phyloP scores from a whole-genome alignment of 176 grass and related monocot genomes.

The Cenchrus americanus region DNA sequence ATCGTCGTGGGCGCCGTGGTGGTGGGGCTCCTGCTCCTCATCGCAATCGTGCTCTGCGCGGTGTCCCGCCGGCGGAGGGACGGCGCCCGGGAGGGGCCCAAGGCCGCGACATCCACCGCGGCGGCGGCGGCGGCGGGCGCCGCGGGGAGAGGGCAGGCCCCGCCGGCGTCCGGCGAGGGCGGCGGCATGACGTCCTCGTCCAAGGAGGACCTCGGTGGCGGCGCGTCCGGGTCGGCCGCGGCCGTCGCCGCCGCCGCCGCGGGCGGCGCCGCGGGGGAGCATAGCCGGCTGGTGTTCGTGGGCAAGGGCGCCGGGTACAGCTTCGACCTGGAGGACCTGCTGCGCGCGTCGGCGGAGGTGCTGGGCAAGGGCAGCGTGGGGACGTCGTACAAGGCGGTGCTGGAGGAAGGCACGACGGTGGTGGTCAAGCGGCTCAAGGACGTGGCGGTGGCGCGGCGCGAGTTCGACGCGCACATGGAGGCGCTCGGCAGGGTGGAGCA shows the following conservation, averaged over 20 bases:
- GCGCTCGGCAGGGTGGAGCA: constrained; percentile 69
- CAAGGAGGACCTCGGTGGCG: constrained; percentile 63
- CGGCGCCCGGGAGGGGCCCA: constrained; percentile 5
- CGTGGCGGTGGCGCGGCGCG: constrained; percentile 62
- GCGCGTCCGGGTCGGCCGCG: constrained; percentile 32
- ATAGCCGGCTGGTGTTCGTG: constrained; percentile 82
- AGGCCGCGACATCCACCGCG: constrained; percentile 6
- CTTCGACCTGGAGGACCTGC: constrained; percentile 96
- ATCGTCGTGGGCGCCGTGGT: constrained; percentile 66
- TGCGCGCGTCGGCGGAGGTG: constrained; percentile 98
- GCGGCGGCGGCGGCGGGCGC: background rate
- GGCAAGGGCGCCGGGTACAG: constrained; percentile 79
- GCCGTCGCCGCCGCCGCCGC: background rate
- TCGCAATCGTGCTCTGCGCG: constrained; percentile 44
- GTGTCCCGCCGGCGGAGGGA: constrained; percentile 24
- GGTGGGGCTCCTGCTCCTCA: constrained; percentile 49
- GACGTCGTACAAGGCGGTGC: constrained; percentile 93
- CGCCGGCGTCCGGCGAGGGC: constrained; percentile 12
- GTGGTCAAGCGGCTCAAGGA: constrained; percentile 99
- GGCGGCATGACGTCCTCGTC: constrained; percentile 73
- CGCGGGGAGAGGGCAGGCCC: background rate
- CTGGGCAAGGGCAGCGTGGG: constrained; percentile 89
- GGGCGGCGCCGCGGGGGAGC: constrained; percentile 45
- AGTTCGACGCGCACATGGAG: constrained; percentile 83
- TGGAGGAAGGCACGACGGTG: constrained; percentile 93